A percentile compares a stretch with the other conserved stretches of the same genome.
Conservation (phyloP, 352 stramenopile genomes). For the Sclerospora graminicola region DNA sequence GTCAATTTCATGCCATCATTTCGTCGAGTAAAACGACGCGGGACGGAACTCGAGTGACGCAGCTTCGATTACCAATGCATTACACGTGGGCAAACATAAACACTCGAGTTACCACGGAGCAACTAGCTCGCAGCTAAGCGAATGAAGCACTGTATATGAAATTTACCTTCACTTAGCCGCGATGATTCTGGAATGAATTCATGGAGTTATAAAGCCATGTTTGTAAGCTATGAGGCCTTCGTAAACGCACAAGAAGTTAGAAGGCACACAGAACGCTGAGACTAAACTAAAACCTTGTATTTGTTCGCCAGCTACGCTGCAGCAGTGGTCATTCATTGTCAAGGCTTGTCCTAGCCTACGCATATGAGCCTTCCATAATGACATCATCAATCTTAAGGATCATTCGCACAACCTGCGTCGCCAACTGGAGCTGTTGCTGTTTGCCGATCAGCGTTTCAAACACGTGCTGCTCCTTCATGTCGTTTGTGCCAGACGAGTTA, state of each 20-base stretch:
- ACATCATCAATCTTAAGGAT: conserved; percentile 99
- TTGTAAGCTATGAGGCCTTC: too few relatives aligned
- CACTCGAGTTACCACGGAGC: conserved; percentile 19
- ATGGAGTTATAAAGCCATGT: too few relatives aligned
- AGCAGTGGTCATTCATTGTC: too few relatives aligned
- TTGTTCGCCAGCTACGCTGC: too few relatives aligned
- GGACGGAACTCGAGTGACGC: conserved; percentile 59
- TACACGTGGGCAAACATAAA: conserved; percentile 37
- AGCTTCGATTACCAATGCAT: conserved; percentile 52
- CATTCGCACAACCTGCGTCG: conserved; percentile 99
- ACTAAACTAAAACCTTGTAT: too few relatives aligned
- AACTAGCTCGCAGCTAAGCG: conserved; percentile 20
- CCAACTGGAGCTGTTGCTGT: conserved; percentile 98
- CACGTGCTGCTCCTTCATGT: conserved; percentile 98
- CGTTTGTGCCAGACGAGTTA: conserved; percentile 87
- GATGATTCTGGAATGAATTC: too few relatives aligned
- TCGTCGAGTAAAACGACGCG: conserved; percentile 57
- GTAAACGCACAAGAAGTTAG: too few relatives aligned
- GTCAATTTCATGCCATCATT: conserved; percentile 52
- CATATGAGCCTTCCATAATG: conserved; percentile 91
- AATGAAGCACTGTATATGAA: too few relatives aligned
- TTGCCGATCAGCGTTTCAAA: conserved; percentile 99
- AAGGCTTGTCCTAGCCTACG: conserved; percentile 32
- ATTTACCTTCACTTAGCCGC: too few relatives aligned
- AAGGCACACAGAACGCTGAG: too few relatives aligned